phyloP scores from a whole-genome alignment of 2,329 filamentous ascomycete genomes.

The Neospermospora avenae region DNA sequence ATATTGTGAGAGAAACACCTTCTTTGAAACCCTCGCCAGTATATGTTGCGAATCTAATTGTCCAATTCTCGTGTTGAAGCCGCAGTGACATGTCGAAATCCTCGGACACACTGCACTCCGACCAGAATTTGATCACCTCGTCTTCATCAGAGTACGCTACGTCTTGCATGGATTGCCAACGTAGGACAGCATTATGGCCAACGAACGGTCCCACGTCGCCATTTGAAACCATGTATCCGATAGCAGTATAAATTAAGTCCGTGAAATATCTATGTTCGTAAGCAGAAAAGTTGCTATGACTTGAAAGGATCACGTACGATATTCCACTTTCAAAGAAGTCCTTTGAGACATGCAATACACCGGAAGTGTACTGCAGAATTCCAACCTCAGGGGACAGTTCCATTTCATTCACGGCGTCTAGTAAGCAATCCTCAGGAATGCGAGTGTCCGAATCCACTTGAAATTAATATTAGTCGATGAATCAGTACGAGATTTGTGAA shows the following conservation, averaged over 20 bases:
- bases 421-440: conserved; percentile 63
- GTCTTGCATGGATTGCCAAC: conserved; percentile 72
- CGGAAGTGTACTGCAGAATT: conserved; percentile 73
- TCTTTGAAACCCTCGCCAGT: conserved; percentile 75
- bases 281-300: too few species aligned
- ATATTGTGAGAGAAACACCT: conserved; percentile 78
- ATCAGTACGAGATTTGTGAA: too few species aligned
- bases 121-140: conserved; percentile 77
- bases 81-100: conserved; percentile 81
- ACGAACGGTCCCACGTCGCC: conserved; percentile 76
- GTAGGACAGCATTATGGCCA: conserved; percentile 74
- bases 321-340: conserved; percentile 70
- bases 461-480: too few species aligned
- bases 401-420: conserved; percentile 79
- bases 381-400: conserved; percentile 74
- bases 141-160: conserved; percentile 69
- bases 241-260: conserved; percentile 69
- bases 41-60: conserved; percentile 70
- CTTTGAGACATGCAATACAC: conserved; percentile 74
- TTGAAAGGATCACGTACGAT: conserved; percentile 63
- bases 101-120: conserved; percentile 73
- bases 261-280: neutral
- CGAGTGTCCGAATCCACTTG: conserved; percentile 75
- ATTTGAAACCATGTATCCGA: conserved; percentile 72
- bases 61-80: conserved; percentile 68